Evolutionary conservation across 2,329 filamentous ascomycete genomes (phyloP), one percentile per base, ranked within the genome.

Genomic region (Catunica adiposa): DNA sequence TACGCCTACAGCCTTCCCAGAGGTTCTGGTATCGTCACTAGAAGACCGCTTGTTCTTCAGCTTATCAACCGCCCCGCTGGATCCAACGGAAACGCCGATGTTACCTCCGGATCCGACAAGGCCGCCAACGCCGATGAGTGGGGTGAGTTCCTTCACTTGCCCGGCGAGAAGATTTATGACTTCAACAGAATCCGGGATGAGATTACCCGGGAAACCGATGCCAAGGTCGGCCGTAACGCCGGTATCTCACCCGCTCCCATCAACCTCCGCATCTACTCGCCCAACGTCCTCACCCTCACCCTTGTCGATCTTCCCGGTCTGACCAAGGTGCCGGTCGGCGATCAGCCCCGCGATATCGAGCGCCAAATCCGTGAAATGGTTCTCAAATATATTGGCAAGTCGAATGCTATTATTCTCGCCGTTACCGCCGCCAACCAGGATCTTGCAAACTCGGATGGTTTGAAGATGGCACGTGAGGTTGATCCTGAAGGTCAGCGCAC

Each of bases 161-260:
- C 92, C 20, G 92, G 89, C 63, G 87, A 97, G 71, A 97, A 97
- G 71, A 97, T 94, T 74, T 82, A 82, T 71, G 92, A 98, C 73
- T 98, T 98, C 74, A 86, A 89, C 75, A 95, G 96, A 76, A 95
- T 98, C 65, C 82, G 92, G 64, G 92, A 97, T 58, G 92, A 98
- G 73, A 98, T 98, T 67, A 85, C 90, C 62, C 83, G 87, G 64
- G 92, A 98, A 73, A 98, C 92, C 46, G 89, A 96, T 66, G 83
- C 86, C 63, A 97, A 98, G 75, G 94, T 94, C 62, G 92, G 92
- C 61, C 83, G 83, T 68, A 98, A 98, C 75, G 86, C 85, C 53
- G 92, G 90, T 69, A 98, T 98, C 70, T 97, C 90, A 50, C 87
- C 92, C 23, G 85, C 87, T 31, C 92, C 92, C 53, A 98, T 98